Conservation (phyloP, 78 protist species). For the Tieghemostelium lacteum region DNA sequence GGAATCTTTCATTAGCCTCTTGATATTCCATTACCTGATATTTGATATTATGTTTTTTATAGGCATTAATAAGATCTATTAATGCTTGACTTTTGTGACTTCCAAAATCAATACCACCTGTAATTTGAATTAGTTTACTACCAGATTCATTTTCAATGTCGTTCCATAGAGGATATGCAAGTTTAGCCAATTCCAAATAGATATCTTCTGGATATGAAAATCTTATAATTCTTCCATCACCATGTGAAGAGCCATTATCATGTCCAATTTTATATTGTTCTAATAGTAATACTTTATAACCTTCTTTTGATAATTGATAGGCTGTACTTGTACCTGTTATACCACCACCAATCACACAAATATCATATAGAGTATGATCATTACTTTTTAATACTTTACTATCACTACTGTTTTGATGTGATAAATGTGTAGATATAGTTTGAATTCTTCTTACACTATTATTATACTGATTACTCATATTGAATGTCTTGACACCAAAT, state of each 20-base stretch:
- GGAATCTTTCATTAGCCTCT: conserved; percentile 50
- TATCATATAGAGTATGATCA: too few relatives aligned
- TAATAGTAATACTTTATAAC: conserved; percentile 51
- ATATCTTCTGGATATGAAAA: conserved; percentile 59
- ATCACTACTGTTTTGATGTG: too few relatives aligned
- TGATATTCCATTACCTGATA: conserved; percentile 4
- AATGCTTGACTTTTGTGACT: background rate
- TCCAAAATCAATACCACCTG: conserved; percentile 77
- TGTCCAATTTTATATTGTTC: conserved; percentile 54
- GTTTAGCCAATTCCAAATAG: conserved; percentile 26
- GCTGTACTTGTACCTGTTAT: conserved; percentile 39
- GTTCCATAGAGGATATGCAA: conserved; percentile 42
- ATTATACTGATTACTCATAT: too few relatives aligned
- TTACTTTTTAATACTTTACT: too few relatives aligned
- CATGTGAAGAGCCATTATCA: conserved; percentile 53
- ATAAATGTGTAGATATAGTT: too few relatives aligned
- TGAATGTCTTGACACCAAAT: too few relatives aligned
- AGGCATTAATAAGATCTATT: conserved; percentile 1
- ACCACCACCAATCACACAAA: conserved; percentile 70
- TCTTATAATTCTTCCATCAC: conserved; percentile 70
- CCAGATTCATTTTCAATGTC: conserved; percentile 43
- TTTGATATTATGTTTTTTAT: background rate
- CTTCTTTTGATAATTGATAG: conserved; percentile 60
- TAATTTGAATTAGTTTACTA: conserved; percentile 28
- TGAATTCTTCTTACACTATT: too few relatives aligned